Evolutionary conservation across 108 stramenopile genomes (phyloP).

Genomic region (Poteriospumella lacustris): DNA sequence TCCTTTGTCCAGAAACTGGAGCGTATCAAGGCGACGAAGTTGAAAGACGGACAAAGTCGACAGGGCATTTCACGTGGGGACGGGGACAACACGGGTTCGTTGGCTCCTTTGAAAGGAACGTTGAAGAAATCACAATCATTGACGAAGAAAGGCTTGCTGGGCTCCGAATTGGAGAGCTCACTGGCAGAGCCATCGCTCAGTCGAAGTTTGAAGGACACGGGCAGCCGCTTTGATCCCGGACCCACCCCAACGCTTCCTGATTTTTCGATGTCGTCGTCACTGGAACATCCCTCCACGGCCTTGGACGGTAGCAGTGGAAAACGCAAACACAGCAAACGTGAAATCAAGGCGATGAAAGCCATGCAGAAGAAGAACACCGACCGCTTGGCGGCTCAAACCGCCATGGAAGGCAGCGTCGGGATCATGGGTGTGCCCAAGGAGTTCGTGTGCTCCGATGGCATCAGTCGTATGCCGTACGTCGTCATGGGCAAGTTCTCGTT

Average conservation of each 20-base stretch:
- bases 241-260: background rate
- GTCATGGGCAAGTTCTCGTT: conserved; percentile 36
- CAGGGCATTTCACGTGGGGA: background rate
- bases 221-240: background rate
- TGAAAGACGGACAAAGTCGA: background rate
- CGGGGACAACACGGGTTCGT: background rate
- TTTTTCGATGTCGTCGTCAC: background rate
- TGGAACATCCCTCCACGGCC: background rate
- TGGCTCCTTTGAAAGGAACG: no score
- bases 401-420: background rate
- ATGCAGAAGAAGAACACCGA: conserved; percentile 5
- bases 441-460: conserved; percentile 38
- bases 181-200: background rate
- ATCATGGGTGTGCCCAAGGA: background rate
- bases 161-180: background rate
- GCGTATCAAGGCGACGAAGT: background rate
- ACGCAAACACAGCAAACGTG: background rate
- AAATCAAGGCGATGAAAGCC: background rate
- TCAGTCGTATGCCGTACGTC: conserved; percentile 33
- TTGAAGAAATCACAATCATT: background rate
- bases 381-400: background rate
- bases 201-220: no score
- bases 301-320: background rate
- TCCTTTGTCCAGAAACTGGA: conserved; percentile 18
- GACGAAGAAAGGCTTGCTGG: background rate